Evolutionary conservation across 73 alveolate genomes (phyloP).

Genomic region (Tetrahymena borealis): DNA sequence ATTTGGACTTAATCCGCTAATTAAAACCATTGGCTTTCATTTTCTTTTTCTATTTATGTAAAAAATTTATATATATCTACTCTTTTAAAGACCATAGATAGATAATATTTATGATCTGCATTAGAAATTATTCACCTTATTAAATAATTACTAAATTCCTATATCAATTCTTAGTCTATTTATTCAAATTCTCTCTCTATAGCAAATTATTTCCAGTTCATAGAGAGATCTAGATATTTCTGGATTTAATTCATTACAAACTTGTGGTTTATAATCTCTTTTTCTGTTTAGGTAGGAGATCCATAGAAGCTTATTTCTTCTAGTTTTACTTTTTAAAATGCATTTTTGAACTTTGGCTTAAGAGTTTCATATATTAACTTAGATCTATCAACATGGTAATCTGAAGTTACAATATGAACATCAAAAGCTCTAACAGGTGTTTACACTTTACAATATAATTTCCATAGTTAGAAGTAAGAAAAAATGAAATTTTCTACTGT

Average conservation of each 20-base stretch:
- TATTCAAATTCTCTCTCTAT: neutral
- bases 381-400: neutral
- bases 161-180: neutral
- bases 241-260: neutral
- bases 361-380: neutral
- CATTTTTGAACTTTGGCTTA: neutral
- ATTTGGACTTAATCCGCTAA: too few relatives aligned
- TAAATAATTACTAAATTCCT: neutral
- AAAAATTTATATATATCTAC: too few relatives aligned
- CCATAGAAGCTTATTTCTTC: neutral
- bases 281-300: neutral
- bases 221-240: neutral
- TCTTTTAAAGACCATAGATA: too few relatives aligned
- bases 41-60: too few relatives aligned
- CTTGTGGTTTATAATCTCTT: neutral
- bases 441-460: neutral
- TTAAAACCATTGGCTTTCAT: too few relatives aligned
- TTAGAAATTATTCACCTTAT: neutral
- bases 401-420: neutral
- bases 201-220: neutral
- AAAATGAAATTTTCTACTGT: neutral
- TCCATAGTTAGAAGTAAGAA: neutral
- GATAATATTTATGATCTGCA: too few relatives aligned
- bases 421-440: neutral
- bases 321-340: neutral